Evolutionary conservation across 306 rosid species (phyloP).

Genomic region (Prunus mume): DNA sequence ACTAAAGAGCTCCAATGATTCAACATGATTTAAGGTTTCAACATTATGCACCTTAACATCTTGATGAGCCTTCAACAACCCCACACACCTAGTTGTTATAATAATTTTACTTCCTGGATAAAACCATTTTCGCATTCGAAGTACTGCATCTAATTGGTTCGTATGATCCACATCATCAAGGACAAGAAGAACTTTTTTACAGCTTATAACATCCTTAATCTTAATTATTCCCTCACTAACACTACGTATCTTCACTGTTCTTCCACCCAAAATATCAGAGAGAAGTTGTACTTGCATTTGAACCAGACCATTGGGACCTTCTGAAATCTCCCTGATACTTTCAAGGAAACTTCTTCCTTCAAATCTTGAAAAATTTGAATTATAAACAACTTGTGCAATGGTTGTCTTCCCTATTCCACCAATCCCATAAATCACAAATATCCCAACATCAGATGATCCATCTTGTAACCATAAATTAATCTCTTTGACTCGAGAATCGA

Average conservation of each 20-base stretch:
- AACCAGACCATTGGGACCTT: not conserved
- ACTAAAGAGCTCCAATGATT: not conserved
- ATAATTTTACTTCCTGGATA: not conserved
- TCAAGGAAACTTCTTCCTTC: not conserved
- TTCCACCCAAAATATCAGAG: not conserved
- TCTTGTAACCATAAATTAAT: slow-evolving; percentile 1
- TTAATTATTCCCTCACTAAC: not conserved
- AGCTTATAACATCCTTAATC: not conserved
- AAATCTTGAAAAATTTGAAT: not conserved
- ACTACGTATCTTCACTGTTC: not conserved
- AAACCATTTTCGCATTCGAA: not conserved
- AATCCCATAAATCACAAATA: not conserved
- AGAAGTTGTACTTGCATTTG: not conserved
- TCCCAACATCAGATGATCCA: not conserved
- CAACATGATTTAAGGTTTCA: not conserved
- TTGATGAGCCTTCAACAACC: not conserved
- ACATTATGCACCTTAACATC: not conserved
- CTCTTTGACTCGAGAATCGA: not conserved
- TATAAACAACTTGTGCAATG: not conserved
- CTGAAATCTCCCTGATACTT: not conserved
- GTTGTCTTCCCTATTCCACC: slow-evolving; percentile 1
- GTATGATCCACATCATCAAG: not conserved
- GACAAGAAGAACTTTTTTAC: not conserved
- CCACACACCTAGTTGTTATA: not conserved
- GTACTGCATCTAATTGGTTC: not conserved